These are phyloP conservation scores for Oryza longistaminata DNA, from an alignment of 176 grass and related monocot species.

Conservation along the genomic window DNA sequence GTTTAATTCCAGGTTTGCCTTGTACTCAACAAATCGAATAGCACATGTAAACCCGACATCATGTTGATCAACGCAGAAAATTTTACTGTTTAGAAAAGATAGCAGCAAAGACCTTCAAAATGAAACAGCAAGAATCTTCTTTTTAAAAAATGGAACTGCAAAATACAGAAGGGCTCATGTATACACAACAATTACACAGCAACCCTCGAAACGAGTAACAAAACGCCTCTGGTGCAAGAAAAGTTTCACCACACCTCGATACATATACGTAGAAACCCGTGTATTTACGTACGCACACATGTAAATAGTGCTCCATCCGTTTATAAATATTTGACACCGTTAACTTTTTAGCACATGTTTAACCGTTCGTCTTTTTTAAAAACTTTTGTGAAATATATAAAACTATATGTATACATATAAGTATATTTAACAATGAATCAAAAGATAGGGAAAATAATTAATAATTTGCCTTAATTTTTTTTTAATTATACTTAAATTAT, in stretches of 20 bases:
- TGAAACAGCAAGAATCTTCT: not conserved
- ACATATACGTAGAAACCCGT: not conserved
- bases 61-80: not conserved
- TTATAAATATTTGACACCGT: too few relatives aligned
- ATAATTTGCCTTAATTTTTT: too few relatives aligned
- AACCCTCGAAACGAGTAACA: not conserved
- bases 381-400: too few relatives aligned
- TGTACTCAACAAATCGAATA: not conserved
- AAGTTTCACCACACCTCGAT: slow-evolving; percentile 19
- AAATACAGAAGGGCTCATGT: not conserved
- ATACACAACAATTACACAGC: slow-evolving; percentile 5
- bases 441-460: too few relatives aligned
- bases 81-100: not conserved
- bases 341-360: too few relatives aligned
- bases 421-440: too few relatives aligned
- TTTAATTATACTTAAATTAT: too few relatives aligned
- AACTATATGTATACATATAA: too few relatives aligned
- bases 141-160: slow-evolving; percentile 14
- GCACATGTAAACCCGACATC: not conserved
- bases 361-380: too few relatives aligned
- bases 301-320: too few relatives aligned
- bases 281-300: not conserved
- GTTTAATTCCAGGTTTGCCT: not conserved
- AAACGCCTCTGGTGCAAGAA: slow-evolving; percentile 10
- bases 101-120: not conserved